phyloP scores from a whole-genome alignment of 2,329 filamentous ascomycete species.

The Dothideomycetidae sp. region DNA sequence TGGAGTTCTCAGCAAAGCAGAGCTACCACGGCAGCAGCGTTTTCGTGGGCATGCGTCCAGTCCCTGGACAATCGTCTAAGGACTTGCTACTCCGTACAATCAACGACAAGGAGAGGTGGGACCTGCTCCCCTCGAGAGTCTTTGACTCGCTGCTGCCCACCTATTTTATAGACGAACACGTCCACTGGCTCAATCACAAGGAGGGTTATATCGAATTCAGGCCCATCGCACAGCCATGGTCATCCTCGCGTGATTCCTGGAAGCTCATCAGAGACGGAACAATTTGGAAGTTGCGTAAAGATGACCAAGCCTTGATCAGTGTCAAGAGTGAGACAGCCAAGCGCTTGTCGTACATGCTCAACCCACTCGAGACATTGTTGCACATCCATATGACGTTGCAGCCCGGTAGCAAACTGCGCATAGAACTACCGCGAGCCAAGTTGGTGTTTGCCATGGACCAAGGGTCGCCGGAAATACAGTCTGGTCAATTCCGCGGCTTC shows the following conservation, averaged over 20 bases:
- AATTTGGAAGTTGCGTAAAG: too few relatives aligned
- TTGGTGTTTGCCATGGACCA: constrained; percentile 16
- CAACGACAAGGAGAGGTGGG: constrained; percentile 20
- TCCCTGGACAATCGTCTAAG: too few relatives aligned
- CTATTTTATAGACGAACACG: too few relatives aligned
- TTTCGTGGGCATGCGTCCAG: constrained; percentile 40
- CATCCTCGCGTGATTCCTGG: too few relatives aligned
- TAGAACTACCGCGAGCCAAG: constrained; percentile 15
- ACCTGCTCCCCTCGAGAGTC: constrained; percentile 22
- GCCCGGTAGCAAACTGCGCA: neutral
- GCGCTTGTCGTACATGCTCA: constrained; percentile 31
- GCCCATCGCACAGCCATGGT: too few relatives aligned
- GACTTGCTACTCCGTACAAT: constrained; percentile 32
- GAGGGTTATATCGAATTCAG: constrained; percentile 38
- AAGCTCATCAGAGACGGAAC: constrained; percentile 41
- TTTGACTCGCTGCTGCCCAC: constrained; percentile 33
- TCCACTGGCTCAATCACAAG: constrained; percentile 45
- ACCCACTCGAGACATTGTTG: constrained; percentile 20
- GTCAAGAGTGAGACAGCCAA: constrained; percentile 25
- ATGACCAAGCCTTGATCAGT: constrained; percentile 37
- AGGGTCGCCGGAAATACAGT: neutral
- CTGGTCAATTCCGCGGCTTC: neutral
- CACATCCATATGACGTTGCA: constrained; percentile 13
- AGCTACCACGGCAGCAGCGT: constrained; percentile 29
- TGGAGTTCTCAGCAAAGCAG: constrained; percentile 36